Base-by-base conservation (phyloP, 352 stramenopile genomes). In the Pseudoperonospora humuli region DNA sequence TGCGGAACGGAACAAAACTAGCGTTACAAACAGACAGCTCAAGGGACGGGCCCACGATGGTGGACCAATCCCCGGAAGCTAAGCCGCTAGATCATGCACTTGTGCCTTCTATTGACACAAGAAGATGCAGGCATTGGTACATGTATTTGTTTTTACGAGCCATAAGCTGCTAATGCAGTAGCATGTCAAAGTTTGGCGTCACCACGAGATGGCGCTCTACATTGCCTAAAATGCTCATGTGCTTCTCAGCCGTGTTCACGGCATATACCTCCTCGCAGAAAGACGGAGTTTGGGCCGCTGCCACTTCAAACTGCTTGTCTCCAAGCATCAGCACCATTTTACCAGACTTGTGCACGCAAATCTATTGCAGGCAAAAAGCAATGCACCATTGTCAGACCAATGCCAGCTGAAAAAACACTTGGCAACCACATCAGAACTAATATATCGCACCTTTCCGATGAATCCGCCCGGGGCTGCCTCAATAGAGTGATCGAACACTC, bases 261-360 rank as follows among this genome's bases (percentile, higher is more conserved):
- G 75, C 86, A 57, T 87, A 87, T 2, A 91, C 45, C 31, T 93
- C 78, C 39, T 93, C 81, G 37, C 71, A 87, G 34, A 90, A 88
- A 20, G 77, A 80, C 35, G 81, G 78, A 9, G 81, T 89, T 52
- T 89, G 81, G 24, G 75, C 75, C 5, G 70, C 60, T 19, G 77
- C 75, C 7, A 93, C 74, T 35, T 93, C 76, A 28, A 93, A 93
- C 35, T 81, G 75, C 62, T 91, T 93, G 68, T 89, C 81, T 17
- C 78, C 76, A 23, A 93, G 72, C 64, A 93, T 74, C 1, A 93
- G 55, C 57, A 93, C 75, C 18, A 80, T 82, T 64, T 89, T 90
- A 44, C 81, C 81, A 3, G 81, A 93, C 57, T 82, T 82, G 50
- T 84, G 78, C 47, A 93, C 82, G 24, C 75, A 82, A 20, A 93